Conservation (phyloP, 106 monocot species). For the Allium sativum region DNA sequence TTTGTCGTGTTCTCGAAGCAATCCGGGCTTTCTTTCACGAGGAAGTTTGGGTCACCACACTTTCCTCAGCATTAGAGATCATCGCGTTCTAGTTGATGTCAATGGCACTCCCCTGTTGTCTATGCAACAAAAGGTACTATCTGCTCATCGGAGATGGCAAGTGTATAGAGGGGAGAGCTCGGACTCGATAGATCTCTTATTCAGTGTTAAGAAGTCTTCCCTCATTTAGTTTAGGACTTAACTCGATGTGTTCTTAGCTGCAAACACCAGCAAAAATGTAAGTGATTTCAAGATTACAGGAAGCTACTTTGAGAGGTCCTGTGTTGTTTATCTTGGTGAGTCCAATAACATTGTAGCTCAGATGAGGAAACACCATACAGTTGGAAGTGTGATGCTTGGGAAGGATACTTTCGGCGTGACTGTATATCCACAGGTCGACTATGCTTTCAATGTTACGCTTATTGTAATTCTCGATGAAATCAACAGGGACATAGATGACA, state of each 20-base stretch:
- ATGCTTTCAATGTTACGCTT: too few species aligned
- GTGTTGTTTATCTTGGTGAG: conserved; percentile 29
- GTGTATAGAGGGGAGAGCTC: conserved; percentile 34
- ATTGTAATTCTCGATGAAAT: too few species aligned
- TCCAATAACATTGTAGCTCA: conserved; percentile 18
- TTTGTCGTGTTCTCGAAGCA: too few species aligned
- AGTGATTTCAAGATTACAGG: conserved; percentile 49
- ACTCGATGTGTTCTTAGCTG: conserved; percentile 30
- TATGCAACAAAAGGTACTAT: conserved; percentile 5
- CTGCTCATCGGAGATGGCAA: conserved; percentile 26
- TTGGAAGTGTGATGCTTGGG: too few species aligned
- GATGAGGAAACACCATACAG: conserved; percentile 6
- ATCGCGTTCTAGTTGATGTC: too few species aligned
- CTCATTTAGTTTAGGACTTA: conserved; percentile 19
- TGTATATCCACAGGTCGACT: too few species aligned
- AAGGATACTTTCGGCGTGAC: too few species aligned
- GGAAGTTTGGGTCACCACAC: too few species aligned
- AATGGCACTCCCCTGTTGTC: not conserved
- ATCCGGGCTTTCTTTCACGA: too few species aligned
- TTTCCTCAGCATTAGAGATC: not conserved
- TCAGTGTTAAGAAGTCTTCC: conserved; percentile 18
- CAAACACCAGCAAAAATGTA: conserved; percentile 17
- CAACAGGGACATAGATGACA: too few species aligned
- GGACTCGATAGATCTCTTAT: conserved; percentile 16
- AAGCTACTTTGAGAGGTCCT: conserved; percentile 25